A percentile compares a stretch with the other conserved stretches of the same genome.
Evolutionary conservation across 495 filamentous ascomycete genomes (phyloP).

Genomic region (Lasiosphaeriaceae sp.): DNA sequence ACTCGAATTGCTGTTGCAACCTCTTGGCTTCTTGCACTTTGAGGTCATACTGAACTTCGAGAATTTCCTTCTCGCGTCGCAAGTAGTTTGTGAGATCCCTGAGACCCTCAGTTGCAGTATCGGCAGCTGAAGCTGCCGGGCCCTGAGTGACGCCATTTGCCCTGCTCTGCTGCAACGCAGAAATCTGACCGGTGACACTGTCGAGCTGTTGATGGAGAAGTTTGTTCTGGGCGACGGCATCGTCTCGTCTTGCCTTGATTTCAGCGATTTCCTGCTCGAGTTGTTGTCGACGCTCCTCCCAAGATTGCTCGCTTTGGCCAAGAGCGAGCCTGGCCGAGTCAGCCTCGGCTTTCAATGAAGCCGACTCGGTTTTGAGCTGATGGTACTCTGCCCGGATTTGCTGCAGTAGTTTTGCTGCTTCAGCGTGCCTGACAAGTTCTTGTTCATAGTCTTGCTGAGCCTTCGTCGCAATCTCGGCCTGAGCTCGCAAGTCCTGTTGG

Average conservation of each 20-base stretch:
- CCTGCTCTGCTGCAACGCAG: constrained; percentile 65
- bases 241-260: constrained; percentile 70
- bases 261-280: constrained; percentile 83
- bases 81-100: constrained; percentile 87
- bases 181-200: constrained; percentile 71
- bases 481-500: constrained; percentile 84
- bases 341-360: constrained; percentile 66
- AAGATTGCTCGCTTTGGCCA: constrained; percentile 77
- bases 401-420: constrained; percentile 80
- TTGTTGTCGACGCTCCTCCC: constrained; percentile 72
- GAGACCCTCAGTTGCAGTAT: constrained; percentile 63
- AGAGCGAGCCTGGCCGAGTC: constrained; percentile 77
- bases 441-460: constrained; percentile 94
- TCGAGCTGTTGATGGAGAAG: constrained; percentile 86
- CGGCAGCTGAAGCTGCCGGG: constrained; percentile 34
- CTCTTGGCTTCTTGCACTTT: constrained; percentile 81
- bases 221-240: constrained; percentile 79
- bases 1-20: constrained; percentile 82
- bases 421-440: constrained; percentile 90
- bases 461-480: constrained; percentile 87
- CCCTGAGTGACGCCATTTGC: constrained; percentile 43
- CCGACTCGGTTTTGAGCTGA: constrained; percentile 70
- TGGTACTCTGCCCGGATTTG: constrained; percentile 74
- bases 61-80: constrained; percentile 94
- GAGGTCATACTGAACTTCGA: constrained; percentile 89